These are phyloP conservation scores for Hypseocharis bilobata DNA, from an alignment of 441 rosid species.

Conservation along the genomic window DNA sequence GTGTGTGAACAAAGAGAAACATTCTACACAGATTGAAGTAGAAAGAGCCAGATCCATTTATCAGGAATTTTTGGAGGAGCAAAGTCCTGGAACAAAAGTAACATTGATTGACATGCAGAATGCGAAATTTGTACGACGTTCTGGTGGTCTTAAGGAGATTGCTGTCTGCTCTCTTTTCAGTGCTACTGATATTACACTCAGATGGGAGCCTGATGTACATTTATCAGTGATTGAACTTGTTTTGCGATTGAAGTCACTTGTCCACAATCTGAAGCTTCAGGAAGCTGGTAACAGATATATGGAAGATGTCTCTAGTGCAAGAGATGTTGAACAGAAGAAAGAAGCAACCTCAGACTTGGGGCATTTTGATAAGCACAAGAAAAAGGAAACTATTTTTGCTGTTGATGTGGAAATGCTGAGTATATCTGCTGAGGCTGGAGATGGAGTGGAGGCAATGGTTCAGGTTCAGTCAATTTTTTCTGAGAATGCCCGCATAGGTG, in stretches of 20 bases:
- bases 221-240: slow-evolving; percentile 67
- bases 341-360: slow-evolving; percentile 37
- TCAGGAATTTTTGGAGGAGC: slow-evolving; percentile 62
- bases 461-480: slow-evolving; percentile 96
- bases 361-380: slow-evolving; percentile 55
- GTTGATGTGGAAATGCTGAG: slow-evolving; percentile 80
- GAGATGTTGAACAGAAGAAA: slow-evolving; percentile 40
- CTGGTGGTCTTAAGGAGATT: slow-evolving; percentile 83
- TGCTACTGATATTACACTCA: slow-evolving; percentile 71
- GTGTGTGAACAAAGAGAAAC: slow-evolving; percentile 79
- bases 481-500: slow-evolving; percentile 90
- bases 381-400: slow-evolving; percentile 86
- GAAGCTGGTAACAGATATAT: slow-evolving; percentile 29
- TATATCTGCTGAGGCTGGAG: slow-evolving; percentile 84
- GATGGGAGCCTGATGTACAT: slow-evolving; percentile 97
- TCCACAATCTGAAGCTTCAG: slow-evolving; percentile 51
- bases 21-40: slow-evolving; percentile 82
- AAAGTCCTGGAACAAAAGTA: slow-evolving; percentile 50
- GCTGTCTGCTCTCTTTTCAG: slow-evolving; percentile 90
- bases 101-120: slow-evolving; percentile 75
- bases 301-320: slow-evolving; percentile 37
- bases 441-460: slow-evolving; percentile 73
- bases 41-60: slow-evolving; percentile 81
- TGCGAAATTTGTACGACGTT: slow-evolving; percentile 78
- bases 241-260: slow-evolving; percentile 57